These are phyloP conservation scores for Rhazya stricta DNA, from an alignment of 257 asterid genomes.

Conservation along the genomic window DNA sequence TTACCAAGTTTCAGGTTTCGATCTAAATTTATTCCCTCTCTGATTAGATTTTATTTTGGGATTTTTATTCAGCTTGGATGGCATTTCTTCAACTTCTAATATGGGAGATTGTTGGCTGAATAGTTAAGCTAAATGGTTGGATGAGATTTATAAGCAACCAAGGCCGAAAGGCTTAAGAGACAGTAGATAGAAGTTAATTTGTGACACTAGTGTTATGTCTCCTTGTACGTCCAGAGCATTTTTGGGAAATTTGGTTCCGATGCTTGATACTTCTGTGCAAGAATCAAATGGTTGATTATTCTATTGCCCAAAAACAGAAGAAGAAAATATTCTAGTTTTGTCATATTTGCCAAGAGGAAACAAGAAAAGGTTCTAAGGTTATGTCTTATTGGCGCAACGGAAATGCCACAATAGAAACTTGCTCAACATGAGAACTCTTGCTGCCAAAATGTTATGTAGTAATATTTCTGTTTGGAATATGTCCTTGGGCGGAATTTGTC, in stretches of 20 bases:
- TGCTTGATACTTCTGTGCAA: neutral
- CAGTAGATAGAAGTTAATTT: neutral
- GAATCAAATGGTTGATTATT: neutral
- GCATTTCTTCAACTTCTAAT: neutral
- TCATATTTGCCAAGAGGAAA: neutral
- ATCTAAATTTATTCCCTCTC: neutral
- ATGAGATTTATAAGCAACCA: neutral
- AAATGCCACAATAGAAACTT: neutral
- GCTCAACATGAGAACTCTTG: neutral
- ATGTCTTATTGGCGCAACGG: neutral
- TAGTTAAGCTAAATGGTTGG: neutral
- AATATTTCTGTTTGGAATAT: neutral
- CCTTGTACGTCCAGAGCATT: too few species aligned
- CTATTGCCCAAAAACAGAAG: neutral
- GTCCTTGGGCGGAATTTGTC: neutral
- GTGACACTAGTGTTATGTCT: neutral
- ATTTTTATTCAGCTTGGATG: too few species aligned
- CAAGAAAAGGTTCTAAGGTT: conserved; percentile 7
- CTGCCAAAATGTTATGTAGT: neutral
- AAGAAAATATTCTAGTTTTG: neutral
- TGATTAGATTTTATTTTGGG: neutral
- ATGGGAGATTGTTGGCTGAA: neutral
- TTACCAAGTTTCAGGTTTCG: neutral
- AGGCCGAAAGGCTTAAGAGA: neutral
- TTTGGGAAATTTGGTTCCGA: neutral